Conservation (phyloP, 2,329 filamentous ascomycete species). For the Lasiodiplodia theobromae region DNA sequence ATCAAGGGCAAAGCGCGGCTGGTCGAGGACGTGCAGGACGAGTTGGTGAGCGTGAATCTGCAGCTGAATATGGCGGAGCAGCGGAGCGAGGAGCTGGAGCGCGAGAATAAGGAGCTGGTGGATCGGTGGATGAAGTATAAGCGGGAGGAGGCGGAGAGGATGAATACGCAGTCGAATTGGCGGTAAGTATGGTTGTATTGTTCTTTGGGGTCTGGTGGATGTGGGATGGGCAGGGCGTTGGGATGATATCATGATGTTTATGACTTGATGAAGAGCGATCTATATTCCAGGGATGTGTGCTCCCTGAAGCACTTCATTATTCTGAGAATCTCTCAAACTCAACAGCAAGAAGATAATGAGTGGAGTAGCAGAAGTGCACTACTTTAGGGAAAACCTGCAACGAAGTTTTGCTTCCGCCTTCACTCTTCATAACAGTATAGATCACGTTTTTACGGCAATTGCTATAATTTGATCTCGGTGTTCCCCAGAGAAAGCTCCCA, state of each 20-base stretch:
- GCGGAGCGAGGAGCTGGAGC: conserved; percentile 72
- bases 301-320: too few species aligned
- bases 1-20: conserved; percentile 82
- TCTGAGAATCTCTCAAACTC: too few species aligned
- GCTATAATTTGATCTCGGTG: not conserved
- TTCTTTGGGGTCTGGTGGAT: not conserved
- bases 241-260: not conserved
- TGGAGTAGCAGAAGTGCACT: not conserved
- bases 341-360: not conserved
- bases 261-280: not conserved
- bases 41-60: conserved; percentile 85
- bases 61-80: conserved; percentile 88
- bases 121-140: conserved; percentile 91
- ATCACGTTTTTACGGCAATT: not conserved
- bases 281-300: not conserved
- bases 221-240: not conserved
- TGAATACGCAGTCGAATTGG: conserved; percentile 64
- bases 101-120: conserved; percentile 88
- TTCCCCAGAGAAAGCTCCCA: not conserved
- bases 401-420: not conserved
- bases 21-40: conserved; percentile 88
- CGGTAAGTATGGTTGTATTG: too few species aligned
- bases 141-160: conserved; percentile 82
- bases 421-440: not conserved
- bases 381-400: not conserved